Evolutionary conservation across 2,329 filamentous ascomycete genomes (phyloP), one percentile per base, ranked within the genome.

Genomic region (Colletotrichum sansevieriae): DNA sequence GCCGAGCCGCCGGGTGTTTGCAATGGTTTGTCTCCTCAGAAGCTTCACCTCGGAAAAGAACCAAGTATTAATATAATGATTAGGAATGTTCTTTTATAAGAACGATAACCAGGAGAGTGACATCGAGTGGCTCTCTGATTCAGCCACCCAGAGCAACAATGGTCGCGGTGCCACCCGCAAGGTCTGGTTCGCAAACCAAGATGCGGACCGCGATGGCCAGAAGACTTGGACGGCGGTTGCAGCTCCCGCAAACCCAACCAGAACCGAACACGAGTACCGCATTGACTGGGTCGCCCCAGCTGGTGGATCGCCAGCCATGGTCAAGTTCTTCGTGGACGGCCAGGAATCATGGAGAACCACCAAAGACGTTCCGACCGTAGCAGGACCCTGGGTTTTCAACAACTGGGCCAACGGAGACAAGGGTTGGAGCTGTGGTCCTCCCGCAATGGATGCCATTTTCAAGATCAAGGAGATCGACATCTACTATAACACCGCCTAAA

Each of bases 141-240:
- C 72, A 9, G 60, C 68, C 0, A 76, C 75, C 0, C 13, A 67
- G 22, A 76, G 76, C 52, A 77, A 77, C 46, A 33, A 11, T 7
- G 76, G 76, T 12, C 41, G 18, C 2, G 43, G 43, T 18, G 12
- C 43, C 12, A 59, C 65, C 8, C 72, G 72, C 29, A 63, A 71
- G n/a, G 46, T 77, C 25, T 78, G 75, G 76, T 65, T 76, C 44
- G 76, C 75, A 3, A 78, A 78, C 72, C 76, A 78, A 35, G 76
- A 75, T 52, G 56, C 52, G 3, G 61, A 72, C n/a, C 66, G 65
- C 9, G 68, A 71, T 3, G 71, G 71, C 2, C 15, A 71, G 5
- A 68, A 67, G 13, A 71, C 72, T 1, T 58, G 65, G 52, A 72
- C 65, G 2, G 20, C 60, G 0, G 52, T 73, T 0, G 29, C 49